Conservation (phyloP, 495 filamentous ascomycete genomes). For the Beverwykella pulmonaria region DNA sequence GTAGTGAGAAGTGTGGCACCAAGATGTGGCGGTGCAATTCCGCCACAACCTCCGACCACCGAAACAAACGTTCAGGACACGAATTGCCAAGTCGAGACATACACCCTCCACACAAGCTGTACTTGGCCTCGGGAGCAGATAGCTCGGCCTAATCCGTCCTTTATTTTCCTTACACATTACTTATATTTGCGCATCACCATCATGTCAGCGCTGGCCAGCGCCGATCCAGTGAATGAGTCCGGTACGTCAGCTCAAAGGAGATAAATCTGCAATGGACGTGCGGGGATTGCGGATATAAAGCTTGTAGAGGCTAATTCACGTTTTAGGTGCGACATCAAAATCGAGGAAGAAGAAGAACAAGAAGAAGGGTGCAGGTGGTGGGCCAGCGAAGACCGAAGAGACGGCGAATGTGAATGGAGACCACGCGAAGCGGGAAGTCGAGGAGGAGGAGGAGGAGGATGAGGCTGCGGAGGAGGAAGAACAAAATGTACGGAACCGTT, state of each 20-base stretch:
- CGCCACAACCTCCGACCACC: background rate
- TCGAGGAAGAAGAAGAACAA: slow-evolving; percentile 48
- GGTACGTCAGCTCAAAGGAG: slow-evolving; percentile 20
- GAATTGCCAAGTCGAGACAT: slow-evolving; percentile 30
- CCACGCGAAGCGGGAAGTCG: slow-evolving; percentile 25
- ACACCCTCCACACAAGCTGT: slow-evolving; percentile 5
- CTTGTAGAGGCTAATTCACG: background rate
- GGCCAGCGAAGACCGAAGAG: slow-evolving; percentile 20
- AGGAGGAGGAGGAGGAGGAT: slow-evolving; percentile 42
- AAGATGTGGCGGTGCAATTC: background rate
- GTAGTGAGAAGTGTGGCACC: too few relatives aligned
- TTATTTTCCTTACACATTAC: background rate
- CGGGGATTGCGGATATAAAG: slow-evolving; percentile 2
- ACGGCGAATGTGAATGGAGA: slow-evolving; percentile 29
- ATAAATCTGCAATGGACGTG: background rate
- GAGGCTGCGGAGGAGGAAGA: slow-evolving; percentile 41
- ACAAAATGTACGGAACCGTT: slow-evolving; percentile 28
- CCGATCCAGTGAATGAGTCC: slow-evolving; percentile 22
- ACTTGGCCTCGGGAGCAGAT: background rate
- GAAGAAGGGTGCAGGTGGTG: slow-evolving; percentile 42
- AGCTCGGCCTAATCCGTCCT: background rate
- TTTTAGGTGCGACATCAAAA: slow-evolving; percentile 29
- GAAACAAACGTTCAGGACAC: slow-evolving; percentile 30
- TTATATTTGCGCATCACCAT: background rate
- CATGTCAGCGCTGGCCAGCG: slow-evolving; percentile 17